Evolutionary conservation across 768 basidiomycete species (phyloP).

Genomic region (Tubosaeta sp.): DNA sequence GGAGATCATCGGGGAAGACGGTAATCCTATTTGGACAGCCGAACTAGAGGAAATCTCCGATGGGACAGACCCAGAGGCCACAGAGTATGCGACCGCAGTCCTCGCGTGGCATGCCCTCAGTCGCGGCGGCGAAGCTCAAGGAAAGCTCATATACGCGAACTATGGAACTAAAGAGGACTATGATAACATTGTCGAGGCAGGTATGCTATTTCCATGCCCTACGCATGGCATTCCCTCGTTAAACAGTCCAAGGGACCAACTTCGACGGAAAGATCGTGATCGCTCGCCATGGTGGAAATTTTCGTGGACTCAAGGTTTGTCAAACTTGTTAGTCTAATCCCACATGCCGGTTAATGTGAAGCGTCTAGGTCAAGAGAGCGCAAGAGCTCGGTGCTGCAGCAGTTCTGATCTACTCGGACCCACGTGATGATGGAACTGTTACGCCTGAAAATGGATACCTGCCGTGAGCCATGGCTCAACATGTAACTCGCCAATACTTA

Average conservation of each 20-base stretch:
- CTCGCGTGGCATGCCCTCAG: conserved; percentile 71
- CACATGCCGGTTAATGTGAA: conserved; percentile 22
- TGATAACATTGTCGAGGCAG: conserved; percentile 50
- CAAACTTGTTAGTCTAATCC: conserved; percentile 4
- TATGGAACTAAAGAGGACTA: conserved; percentile 64
- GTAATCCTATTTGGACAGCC: conserved; percentile 51
- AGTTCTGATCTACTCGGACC: conserved; percentile 82
- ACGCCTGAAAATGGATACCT: conserved; percentile 74
- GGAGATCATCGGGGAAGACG: conserved; percentile 50
- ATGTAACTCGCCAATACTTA: background rate
- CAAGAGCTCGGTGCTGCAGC: conserved; percentile 84
- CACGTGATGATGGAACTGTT: conserved; percentile 81
- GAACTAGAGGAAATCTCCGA: conserved; percentile 65
- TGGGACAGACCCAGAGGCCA: conserved; percentile 59
- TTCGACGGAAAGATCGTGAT: conserved; percentile 78
- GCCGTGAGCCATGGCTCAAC: conserved; percentile 35
- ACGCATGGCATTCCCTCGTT: background rate
- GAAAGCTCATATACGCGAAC: conserved; percentile 52
- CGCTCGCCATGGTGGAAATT: conserved; percentile 69
- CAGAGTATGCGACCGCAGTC: conserved; percentile 50
- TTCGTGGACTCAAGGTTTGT: conserved; percentile 85
- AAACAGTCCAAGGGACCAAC: conserved; percentile 45
- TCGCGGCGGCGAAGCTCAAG: conserved; percentile 60
- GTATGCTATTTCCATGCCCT: conserved; percentile 22
- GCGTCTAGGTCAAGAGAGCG: conserved; percentile 68